Percentiles rank a stretch among this genome's conserved stretches.
phyloP scores from a whole-genome alignment of 345 rosid species.

The Eucalyptus decipiens region DNA sequence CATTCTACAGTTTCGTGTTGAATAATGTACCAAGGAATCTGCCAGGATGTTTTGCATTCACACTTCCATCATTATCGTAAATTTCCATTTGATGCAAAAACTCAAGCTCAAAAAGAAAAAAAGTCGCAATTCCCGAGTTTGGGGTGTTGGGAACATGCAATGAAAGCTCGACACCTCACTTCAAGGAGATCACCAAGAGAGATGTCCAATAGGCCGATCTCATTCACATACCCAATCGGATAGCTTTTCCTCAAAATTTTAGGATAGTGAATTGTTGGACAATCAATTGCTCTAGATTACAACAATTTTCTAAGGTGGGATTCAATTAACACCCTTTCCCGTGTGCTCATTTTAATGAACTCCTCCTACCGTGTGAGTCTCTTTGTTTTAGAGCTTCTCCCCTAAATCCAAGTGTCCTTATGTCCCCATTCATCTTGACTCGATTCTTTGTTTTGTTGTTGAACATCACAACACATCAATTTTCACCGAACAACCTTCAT shows the following conservation, averaged over 20 bases:
- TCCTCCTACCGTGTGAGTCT: neutral
- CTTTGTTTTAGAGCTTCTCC: neutral
- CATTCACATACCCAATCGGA: neutral
- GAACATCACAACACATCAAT: neutral
- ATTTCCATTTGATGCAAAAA: neutral
- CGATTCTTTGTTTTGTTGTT: neutral
- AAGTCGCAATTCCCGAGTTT: neutral
- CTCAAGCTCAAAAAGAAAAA: neutral
- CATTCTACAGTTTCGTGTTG: neutral
- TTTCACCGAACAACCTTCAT: neutral
- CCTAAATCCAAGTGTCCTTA: neutral
- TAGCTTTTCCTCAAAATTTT: neutral
- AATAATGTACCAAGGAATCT: neutral
- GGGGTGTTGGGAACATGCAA: neutral
- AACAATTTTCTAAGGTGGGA: neutral
- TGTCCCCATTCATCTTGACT: neutral
- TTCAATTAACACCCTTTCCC: neutral
- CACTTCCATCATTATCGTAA: neutral
- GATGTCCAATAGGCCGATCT: neutral
- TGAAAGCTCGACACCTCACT: neutral
- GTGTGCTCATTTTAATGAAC: neutral
- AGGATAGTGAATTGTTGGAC: neutral
- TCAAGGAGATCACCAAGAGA: neutral
- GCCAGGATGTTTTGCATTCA: neutral
- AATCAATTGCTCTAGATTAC: neutral